Percentiles rank a stretch among this genome's conserved stretches.
Evolutionary conservation across 1,284 basidiomycete species (phyloP).

Genomic region (Butyriboletus regius): DNA sequence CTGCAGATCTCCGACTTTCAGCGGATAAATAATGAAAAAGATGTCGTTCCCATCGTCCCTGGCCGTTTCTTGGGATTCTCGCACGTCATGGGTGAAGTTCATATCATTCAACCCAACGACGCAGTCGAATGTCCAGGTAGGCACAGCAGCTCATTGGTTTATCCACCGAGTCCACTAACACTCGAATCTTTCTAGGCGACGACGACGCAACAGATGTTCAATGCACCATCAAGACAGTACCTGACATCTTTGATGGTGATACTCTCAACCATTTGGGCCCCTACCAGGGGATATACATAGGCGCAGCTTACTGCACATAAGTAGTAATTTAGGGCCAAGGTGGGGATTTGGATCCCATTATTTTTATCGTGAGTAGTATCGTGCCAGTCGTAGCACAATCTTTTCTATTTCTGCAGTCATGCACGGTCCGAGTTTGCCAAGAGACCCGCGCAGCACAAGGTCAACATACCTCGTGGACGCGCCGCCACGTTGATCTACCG

Average conservation of each 20-base stretch:
- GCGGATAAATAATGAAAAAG: slow-evolving; percentile 43
- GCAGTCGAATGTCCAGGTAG: slow-evolving; percentile 39
- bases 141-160: neutral
- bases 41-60: slow-evolving; percentile 46
- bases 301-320: slow-evolving; percentile 43
- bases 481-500: neutral
- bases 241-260: slow-evolving; percentile 39
- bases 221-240: slow-evolving; percentile 43
- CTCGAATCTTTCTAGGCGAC: slow-evolving; percentile 28
- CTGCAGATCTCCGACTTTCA: slow-evolving; percentile 38
- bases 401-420: neutral
- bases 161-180: neutral
- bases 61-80: slow-evolving; percentile 38
- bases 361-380: slow-evolving; percentile 5
- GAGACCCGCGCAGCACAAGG: too few species aligned
- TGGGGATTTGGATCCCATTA: neutral
- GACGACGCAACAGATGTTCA: slow-evolving; percentile 44
- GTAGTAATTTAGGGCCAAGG: neutral
- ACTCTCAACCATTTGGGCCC: slow-evolving; percentile 49
- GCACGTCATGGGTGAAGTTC: slow-evolving; percentile 39
- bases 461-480: neutral
- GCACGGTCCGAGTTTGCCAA: neutral
- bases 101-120: slow-evolving; percentile 32
- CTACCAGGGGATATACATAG: slow-evolving; percentile 49
- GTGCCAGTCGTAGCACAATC: neutral